Evolutionary conservation across 352 stramenopile genomes (phyloP).

Genomic region (Thalassiosira hispida): DNA sequence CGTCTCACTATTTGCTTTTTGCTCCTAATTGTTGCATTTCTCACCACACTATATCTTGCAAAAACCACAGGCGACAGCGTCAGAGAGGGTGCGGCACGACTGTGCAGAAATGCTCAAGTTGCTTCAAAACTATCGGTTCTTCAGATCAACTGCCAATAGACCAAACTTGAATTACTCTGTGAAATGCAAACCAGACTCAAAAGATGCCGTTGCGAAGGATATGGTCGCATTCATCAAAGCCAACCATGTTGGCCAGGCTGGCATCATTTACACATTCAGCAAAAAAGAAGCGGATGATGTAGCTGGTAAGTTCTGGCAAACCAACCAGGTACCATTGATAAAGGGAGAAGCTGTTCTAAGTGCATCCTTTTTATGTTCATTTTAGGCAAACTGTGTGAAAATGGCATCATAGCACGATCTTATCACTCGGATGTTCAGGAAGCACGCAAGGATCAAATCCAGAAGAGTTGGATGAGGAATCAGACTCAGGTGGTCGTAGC

Average conservation of each 20-base stretch:
- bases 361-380: slow-evolving; percentile 90
- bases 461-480: slow-evolving; percentile 84
- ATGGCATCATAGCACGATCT: slow-evolving; percentile 86
- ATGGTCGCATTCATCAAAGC: slow-evolving; percentile 87
- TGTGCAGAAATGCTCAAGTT: slow-evolving; percentile 71
- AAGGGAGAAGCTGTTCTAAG: too few species aligned
- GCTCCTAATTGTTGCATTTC: neutral
- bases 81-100: slow-evolving; percentile 72
- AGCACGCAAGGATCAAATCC: slow-evolving; percentile 69
- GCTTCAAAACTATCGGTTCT: slow-evolving; percentile 82
- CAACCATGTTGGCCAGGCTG: slow-evolving; percentile 74
- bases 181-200: slow-evolving; percentile 64
- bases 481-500: slow-evolving; percentile 90
- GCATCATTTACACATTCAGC: slow-evolving; percentile 93
- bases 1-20: slow-evolving; percentile 9
- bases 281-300: slow-evolving; percentile 92
- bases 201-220: slow-evolving; percentile 69
- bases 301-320: too few species aligned
- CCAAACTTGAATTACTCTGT: slow-evolving; percentile 92
- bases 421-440: slow-evolving; percentile 88
- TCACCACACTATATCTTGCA: neutral
- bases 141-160: slow-evolving; percentile 90
- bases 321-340: slow-evolving; percentile 94
- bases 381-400: slow-evolving; percentile 79
- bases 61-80: slow-evolving; percentile 81